Base-by-base conservation (phyloP, 805 yeast genomes). In the Teunomyces barrocoloradensis region DNA sequence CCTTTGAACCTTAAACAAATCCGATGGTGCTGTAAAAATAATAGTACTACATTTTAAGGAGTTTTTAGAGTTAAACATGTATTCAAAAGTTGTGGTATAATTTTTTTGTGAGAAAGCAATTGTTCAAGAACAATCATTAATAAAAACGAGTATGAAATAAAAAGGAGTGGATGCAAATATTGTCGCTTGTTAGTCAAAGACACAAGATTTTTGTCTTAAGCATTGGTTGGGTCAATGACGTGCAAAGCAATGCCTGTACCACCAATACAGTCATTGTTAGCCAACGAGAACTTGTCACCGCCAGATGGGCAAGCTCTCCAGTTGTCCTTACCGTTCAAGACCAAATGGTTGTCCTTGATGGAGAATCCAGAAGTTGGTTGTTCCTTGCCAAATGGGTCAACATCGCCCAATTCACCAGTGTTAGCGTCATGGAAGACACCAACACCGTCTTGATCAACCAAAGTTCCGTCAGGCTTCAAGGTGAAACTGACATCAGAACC, bases 261-360 rank as follows among this genome's bases (percentile, higher is more conserved):
- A 9, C 68, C 68, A 18, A 45, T 45, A 45, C 70, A 65, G 44
- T 56, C 56, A 30, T 60, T 59, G 49, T 45, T 55, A 37, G 65
- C 51, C 52, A 66, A 63, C 4, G 61, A 59, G 51, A 33, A 60
- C 20, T 47, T 50, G 55, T 60, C 53, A 17, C 48, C 53, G 12
- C 62, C 65, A 30, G 65, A 53, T 32, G 73, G 71, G 47, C 73
- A 68, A 30, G 77, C 77, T 32, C 61, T 58, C 65, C 74, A 77
- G 34, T 56, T 66, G 23, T 59, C 53, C 27, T 62, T 53, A 39
- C 68, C 71, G 32, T 65, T 49, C 57, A 61, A 71, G 3, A 55
- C 53, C 58, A 78, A 66, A 56, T 64, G 53, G 32, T 73, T 76
- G 39, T 64, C 58, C 6, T 55, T 25, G 53, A 78, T 64, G 21